These are phyloP conservation scores for Ceratobasidium theobromae DNA, from an alignment of 1,284 basidiomycete genomes.

Conservation along the genomic window DNA sequence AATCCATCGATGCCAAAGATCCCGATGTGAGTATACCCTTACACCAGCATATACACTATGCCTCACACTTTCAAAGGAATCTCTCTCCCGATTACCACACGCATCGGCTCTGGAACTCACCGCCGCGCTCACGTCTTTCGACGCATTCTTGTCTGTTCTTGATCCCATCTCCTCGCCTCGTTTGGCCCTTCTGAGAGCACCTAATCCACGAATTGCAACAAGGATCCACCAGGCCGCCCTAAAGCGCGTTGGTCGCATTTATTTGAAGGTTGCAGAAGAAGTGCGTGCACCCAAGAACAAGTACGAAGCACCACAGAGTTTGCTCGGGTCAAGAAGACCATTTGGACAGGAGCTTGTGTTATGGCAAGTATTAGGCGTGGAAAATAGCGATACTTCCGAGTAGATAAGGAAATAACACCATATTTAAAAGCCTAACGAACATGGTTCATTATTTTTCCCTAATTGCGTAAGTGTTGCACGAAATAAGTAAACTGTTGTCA, in stretches of 20 bases:
- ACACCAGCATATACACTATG: not conserved
- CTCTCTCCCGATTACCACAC: slow-evolving; percentile 62
- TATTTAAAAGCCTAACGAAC: not conserved
- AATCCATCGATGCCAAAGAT: slow-evolving; percentile 57
- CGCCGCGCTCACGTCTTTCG: slow-evolving; percentile 58
- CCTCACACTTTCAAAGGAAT: slow-evolving; percentile 41
- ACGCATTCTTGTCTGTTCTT: slow-evolving; percentile 64
- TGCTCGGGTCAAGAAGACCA: slow-evolving; percentile 79
- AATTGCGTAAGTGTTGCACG: not conserved
- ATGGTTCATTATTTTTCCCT: not conserved
- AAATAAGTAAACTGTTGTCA: not conserved
- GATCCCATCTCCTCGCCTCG: slow-evolving; percentile 61
- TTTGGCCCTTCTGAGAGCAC: slow-evolving; percentile 60
- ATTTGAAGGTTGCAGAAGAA: slow-evolving; percentile 68
- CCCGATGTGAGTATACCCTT: slow-evolving; percentile 51
- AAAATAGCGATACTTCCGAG: slow-evolving; percentile 38
- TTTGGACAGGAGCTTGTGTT: slow-evolving; percentile 73
- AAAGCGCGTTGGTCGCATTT: slow-evolving; percentile 64
- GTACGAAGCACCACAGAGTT: slow-evolving; percentile 86
- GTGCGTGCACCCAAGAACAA: slow-evolving; percentile 72
- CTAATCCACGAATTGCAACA: slow-evolving; percentile 63
- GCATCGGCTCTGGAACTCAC: slow-evolving; percentile 60
- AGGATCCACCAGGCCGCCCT: slow-evolving; percentile 76
- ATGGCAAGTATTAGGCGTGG: slow-evolving; percentile 73
- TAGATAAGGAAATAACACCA: not conserved